Evolutionary conservation across 768 basidiomycete species (phyloP).

Genomic region (Mycena amicta): DNA sequence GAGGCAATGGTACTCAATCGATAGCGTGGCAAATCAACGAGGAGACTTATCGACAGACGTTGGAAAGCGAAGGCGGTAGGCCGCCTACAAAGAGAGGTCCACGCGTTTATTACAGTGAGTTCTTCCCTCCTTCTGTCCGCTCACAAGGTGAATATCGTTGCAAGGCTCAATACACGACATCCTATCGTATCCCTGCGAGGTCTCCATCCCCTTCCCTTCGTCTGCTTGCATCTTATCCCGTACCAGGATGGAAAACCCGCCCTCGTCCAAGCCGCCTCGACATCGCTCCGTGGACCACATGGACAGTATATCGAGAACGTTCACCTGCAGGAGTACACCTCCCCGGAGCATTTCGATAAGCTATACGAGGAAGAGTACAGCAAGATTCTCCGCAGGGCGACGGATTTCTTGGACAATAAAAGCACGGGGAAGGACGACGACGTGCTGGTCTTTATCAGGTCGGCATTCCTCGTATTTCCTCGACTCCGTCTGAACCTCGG

Average conservation of each 20-base stretch:
- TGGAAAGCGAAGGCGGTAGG: constrained; percentile 53
- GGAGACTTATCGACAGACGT: constrained; percentile 71
- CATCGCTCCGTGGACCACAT: constrained; percentile 74
- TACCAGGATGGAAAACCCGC: constrained; percentile 76
- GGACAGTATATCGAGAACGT: constrained; percentile 89
- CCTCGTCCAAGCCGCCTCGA: constrained; percentile 85
- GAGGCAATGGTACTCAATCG: constrained; percentile 94
- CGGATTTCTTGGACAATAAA: constrained; percentile 69
- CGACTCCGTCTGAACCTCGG: background rate
- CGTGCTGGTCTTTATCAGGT: constrained; percentile 88
- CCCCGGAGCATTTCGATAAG: constrained; percentile 68
- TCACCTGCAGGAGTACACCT: constrained; percentile 74
- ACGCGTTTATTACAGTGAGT: constrained; percentile 69
- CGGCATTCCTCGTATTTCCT: constrained; percentile 10
- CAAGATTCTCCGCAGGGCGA: constrained; percentile 64
- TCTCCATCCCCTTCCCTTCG: constrained; percentile 29
- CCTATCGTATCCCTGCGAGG: constrained; percentile 90
- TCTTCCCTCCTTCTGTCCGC: background rate
- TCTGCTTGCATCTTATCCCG: constrained; percentile 1
- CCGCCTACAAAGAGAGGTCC: constrained; percentile 45
- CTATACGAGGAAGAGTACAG: constrained; percentile 72
- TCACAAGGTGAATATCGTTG: background rate
- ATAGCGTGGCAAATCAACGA: constrained; percentile 92
- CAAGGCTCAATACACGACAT: constrained; percentile 86
- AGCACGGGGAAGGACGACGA: constrained; percentile 66